These are phyloP conservation scores for Inga leiocalycina DNA, from an alignment of 306 rosid genomes.

Conservation along the genomic window DNA sequence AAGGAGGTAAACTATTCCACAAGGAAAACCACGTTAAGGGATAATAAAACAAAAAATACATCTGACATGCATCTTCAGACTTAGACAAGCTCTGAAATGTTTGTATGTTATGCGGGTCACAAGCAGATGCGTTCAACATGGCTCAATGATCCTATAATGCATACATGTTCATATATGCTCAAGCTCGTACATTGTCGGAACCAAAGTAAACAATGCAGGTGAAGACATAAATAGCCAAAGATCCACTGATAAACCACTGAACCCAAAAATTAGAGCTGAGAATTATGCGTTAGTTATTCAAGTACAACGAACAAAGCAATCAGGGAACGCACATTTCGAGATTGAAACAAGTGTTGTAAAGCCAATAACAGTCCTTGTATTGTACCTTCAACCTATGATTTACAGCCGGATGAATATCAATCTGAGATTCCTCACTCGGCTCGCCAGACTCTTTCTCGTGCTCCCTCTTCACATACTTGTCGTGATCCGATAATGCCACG, in stretches of 20 bases:
- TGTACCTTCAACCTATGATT: conserved; percentile 90
- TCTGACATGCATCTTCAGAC: conserved; percentile 1
- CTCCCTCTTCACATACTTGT: conserved; percentile 82
- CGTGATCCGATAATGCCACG: conserved; percentile 95
- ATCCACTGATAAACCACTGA: background rate
- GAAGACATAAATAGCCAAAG: background rate
- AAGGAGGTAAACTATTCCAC: background rate
- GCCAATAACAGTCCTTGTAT: background rate
- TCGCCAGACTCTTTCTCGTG: conserved; percentile 72
- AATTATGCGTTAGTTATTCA: background rate
- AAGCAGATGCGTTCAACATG: background rate
- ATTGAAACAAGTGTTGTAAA: background rate
- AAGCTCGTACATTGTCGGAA: background rate
- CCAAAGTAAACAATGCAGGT: background rate
- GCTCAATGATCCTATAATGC: background rate
- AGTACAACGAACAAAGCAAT: background rate
- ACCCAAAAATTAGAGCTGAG: background rate
- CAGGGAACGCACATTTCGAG: background rate
- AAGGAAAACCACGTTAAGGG: background rate
- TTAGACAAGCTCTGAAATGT: background rate
- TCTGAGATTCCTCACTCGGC: conserved; percentile 61
- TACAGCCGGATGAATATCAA: conserved; percentile 95
- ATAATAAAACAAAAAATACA: background rate
- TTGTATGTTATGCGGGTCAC: background rate
- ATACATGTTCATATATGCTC: background rate